Percentiles rank a stretch among this genome's conserved stretches.
Conservation (phyloP, 2,329 filamentous ascomycete genomes). For the Cladophialophora psammophila region DNA sequence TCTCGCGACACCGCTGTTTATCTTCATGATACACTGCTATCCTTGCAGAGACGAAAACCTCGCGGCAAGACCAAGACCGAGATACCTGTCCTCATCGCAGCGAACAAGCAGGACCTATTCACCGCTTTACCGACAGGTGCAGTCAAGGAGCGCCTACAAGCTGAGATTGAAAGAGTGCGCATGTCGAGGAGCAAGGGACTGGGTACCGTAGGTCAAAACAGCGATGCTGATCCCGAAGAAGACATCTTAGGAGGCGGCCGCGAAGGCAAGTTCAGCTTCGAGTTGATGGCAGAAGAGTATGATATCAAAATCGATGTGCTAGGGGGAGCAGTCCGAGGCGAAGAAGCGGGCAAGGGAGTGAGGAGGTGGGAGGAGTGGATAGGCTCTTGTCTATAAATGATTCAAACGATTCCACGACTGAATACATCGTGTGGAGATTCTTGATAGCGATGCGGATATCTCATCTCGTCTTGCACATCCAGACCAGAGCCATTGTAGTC, state of each 20-base stretch:
- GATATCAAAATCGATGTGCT: constrained; percentile 78
- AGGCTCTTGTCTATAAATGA: constrained; percentile 70
- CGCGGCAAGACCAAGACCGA: constrained; percentile 58
- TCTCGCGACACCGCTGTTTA: constrained; percentile 80
- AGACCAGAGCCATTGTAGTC: constrained; percentile 41
- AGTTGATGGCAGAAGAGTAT: constrained; percentile 78
- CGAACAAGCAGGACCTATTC: constrained; percentile 96
- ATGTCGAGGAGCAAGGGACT: constrained; percentile 79
- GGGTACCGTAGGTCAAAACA: constrained; percentile 39
- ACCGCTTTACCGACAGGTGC: constrained; percentile 82
- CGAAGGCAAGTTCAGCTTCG: constrained; percentile 78
- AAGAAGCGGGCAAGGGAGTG: constrained; percentile 70
- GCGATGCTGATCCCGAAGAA: constrained; percentile 70
- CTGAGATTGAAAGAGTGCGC: constrained; percentile 80
- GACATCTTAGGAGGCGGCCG: constrained; percentile 86
- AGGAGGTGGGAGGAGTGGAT: constrained; percentile 94
- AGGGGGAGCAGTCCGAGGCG: constrained; percentile 71
- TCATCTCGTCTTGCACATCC: constrained; percentile 36
- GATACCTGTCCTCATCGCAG: constrained; percentile 81
- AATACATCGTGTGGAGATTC: constrained; percentile 22
- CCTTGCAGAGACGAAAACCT: constrained; percentile 74
- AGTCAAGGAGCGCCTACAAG: constrained; percentile 77
- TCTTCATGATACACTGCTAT: constrained; percentile 85
- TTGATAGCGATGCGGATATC: constrained; percentile 22
- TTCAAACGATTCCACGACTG: constrained; percentile 32